A percentile compares a stretch with the other conserved stretches of the same genome.
Evolutionary conservation across 108 stramenopile genomes (phyloP).

Genomic region (Cyclotella cryptica): DNA sequence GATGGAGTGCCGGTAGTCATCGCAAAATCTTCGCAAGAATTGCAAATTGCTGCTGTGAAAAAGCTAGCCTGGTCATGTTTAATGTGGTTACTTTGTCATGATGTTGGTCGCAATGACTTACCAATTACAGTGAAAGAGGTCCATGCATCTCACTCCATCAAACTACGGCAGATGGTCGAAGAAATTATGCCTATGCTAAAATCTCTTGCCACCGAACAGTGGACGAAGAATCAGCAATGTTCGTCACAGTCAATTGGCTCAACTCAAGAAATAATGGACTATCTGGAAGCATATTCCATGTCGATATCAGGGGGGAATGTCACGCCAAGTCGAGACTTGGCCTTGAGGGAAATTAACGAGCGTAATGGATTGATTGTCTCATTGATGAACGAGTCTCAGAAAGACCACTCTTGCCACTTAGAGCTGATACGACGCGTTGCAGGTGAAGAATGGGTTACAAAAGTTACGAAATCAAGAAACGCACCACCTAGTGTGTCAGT

Average conservation of each 20-base stretch:
- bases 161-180: conserved; percentile 56
- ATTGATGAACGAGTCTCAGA: conserved; percentile 18
- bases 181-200: conserved; percentile 62
- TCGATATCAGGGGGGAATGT: conserved; percentile 62
- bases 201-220: conserved; percentile 13
- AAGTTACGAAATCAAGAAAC: not conserved
- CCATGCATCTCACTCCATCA: conserved; percentile 37
- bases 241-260: conserved; percentile 11
- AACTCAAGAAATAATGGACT: conserved; percentile 33
- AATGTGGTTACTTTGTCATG: conserved; percentile 73
- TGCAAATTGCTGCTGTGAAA: conserved; percentile 45
- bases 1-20: conserved; percentile 52
- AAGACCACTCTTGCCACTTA: conserved; percentile 26
- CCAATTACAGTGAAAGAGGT: conserved; percentile 62
- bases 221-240: not conserved
- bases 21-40: conserved; percentile 26
- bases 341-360: conserved; percentile 57
- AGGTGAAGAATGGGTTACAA: conserved; percentile 15
- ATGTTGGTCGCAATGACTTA: not conserved
- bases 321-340: conserved; percentile 60
- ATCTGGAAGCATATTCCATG: conserved; percentile 61
- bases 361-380: conserved; percentile 65
- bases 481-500: not conserved
- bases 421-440: conserved; percentile 47
- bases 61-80: conserved; percentile 72